Base-by-base conservation (phyloP, 1,284 basidiomycete species). In the Prillingera fragicola region DNA sequence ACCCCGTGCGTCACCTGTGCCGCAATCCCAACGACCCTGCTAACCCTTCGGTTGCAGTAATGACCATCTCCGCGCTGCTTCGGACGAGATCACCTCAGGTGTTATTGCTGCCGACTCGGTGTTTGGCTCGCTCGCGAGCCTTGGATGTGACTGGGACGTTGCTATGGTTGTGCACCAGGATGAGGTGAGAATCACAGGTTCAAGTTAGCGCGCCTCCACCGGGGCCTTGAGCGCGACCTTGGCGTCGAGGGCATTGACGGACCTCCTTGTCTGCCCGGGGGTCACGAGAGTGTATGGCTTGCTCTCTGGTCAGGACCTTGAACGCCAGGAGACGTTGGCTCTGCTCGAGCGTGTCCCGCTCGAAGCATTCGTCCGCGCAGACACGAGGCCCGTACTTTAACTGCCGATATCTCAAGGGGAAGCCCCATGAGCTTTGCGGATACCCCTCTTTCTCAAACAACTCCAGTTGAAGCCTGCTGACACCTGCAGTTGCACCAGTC, bases 151-250 rank as follows among this genome's bases (percentile, higher is more conserved):
- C 29, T 70, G 65, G 65, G 55, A 63, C 31, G 51, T 52, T 5
- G 58, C 92, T 82, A 5, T 94, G 88, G 65, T 98, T 91, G 68
- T 97, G 90, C 62, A 84, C 78, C 72, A 97, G 96, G 62, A 98
- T 92, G 41, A 95, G 82, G 61, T 84, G 77, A 5, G 91, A 32
- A 32, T 32, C 7, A 9, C 31, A 8, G 13, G 10, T 32, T 32
- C 79, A 33, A 15, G 3, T 33, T 4, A 9, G 10, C n/a, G 32
- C 32, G 17, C 8, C 12, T 4, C 15, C 32, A 33, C 31, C n/a
- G 3, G 13, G 4, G 4, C 31, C n/a, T n/a, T 32, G 31, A 32
- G 4, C 31, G 9, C 15, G 12, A 8, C 31, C n/a, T 32, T 8
- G 13, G 31, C 31, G 31, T 8, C 14, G n/a, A 32, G 14, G 4